These are phyloP conservation scores for Solanum pinnatisectum DNA, from an alignment of 257 asterid genomes.

Conservation along the genomic window DNA sequence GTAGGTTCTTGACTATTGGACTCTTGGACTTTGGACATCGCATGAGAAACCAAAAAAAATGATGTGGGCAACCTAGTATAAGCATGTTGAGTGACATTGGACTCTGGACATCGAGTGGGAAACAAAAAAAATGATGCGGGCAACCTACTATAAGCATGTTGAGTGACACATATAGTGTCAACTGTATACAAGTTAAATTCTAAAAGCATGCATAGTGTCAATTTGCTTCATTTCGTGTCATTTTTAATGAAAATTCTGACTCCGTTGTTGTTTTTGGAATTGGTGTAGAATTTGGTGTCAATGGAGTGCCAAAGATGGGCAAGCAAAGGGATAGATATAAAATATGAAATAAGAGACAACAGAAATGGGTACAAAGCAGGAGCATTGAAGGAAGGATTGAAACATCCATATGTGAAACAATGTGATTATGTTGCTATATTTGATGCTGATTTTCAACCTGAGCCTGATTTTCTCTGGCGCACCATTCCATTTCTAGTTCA, in stretches of 20 bases:
- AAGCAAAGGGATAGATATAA: constrained; percentile 46
- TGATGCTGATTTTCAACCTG: constrained; percentile 69
- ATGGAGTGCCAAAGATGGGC: constrained; percentile 56
- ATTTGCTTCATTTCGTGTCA: not conserved
- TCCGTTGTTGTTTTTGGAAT: not conserved
- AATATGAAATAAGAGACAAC: constrained; percentile 41
- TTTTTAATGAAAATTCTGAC: not conserved
- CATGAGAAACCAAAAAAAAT: not conserved
- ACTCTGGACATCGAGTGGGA: not conserved
- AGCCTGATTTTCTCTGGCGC: constrained; percentile 41
- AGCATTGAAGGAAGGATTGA: constrained; percentile 48
- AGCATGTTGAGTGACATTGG: not conserved
- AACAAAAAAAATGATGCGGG: not conserved
- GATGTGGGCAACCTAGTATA: not conserved
- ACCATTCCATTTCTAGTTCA: constrained; percentile 45
- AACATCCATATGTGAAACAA: constrained; percentile 27
- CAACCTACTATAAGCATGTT: not conserved
- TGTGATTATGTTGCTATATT: constrained; percentile 62
- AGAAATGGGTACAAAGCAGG: constrained; percentile 66
- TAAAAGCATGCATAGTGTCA: not conserved
- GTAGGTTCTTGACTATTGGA: not conserved
- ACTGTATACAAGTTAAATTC: not conserved
- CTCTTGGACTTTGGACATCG: not conserved
- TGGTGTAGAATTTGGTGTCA: constrained; percentile 41
- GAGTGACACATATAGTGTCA: not conserved